Conservation (phyloP, 2,329 filamentous ascomycete species). For the Calonectria pseudoturangicola region DNA sequence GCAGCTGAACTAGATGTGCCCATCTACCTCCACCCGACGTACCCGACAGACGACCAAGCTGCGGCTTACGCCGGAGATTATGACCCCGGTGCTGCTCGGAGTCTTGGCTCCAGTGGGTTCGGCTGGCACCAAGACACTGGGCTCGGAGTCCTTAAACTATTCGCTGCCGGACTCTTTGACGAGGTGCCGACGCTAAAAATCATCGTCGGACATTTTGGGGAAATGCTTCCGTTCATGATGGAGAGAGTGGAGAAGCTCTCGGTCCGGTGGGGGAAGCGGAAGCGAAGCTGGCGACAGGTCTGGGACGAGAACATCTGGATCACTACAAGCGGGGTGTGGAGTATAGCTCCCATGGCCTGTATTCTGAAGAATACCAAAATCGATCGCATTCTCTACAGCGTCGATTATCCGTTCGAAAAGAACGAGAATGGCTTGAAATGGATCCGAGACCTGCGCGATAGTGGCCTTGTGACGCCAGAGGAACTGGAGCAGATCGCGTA, state of each 20-base stretch:
- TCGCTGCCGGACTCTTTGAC: conserved; percentile 60
- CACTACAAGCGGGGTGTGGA: conserved; percentile 73
- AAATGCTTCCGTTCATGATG: conserved; percentile 73
- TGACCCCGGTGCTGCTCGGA: conserved; percentile 50
- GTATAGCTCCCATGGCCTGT: conserved; percentile 67
- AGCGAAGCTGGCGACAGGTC: conserved; percentile 66
- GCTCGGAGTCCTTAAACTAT: conserved; percentile 62
- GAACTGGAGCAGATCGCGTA: conserved; percentile 70
- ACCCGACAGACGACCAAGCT: conserved; percentile 55
- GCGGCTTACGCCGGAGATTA: conserved; percentile 56
- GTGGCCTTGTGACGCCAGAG: conserved; percentile 68
- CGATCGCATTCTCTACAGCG: conserved; percentile 73
- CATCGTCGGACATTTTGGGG: conserved; percentile 64
- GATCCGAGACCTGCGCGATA: conserved; percentile 68
- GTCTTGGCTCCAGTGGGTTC: conserved; percentile 65
- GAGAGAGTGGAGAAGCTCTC: conserved; percentile 63
- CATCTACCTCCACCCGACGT: conserved; percentile 70
- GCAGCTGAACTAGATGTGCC: conserved; percentile 67
- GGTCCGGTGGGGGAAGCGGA: conserved; percentile 55
- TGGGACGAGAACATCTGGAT: conserved; percentile 75
- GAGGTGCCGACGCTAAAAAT: conserved; percentile 61
- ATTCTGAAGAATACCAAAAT: conserved; percentile 65
- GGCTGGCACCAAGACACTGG: conserved; percentile 72
- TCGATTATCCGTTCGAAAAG: conserved; percentile 74
- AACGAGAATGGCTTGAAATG: conserved; percentile 69